These are phyloP conservation scores for Salix udensis DNA, from an alignment of 345 rosid species.

Conservation along the genomic window DNA sequence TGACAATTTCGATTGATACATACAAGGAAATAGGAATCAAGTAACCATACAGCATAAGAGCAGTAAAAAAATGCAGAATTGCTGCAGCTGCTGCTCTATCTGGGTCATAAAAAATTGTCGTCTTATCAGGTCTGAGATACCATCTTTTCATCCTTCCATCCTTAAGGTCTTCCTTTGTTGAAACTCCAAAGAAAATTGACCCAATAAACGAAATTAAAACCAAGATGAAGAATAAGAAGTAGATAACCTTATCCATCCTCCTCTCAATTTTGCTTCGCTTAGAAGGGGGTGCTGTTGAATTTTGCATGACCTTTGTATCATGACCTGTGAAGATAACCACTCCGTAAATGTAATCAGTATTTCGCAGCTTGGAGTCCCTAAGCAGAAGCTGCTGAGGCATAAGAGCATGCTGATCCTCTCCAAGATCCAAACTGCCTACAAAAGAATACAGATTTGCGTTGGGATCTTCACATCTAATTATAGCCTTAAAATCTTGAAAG, in stretches of 20 bases:
- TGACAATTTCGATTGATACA: constrained; percentile 88
- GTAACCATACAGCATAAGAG: constrained; percentile 81
- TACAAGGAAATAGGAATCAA: constrained; percentile 92
- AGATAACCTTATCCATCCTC: constrained; percentile 74
- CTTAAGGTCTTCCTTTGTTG: constrained; percentile 56
- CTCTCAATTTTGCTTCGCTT: constrained; percentile 90
- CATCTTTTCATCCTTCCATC: constrained; percentile 80
- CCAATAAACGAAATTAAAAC: constrained; percentile 66
- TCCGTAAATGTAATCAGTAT: constrained; percentile 80
- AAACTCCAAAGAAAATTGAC: constrained; percentile 68
- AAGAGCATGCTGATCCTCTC: constrained; percentile 63
- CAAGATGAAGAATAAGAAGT: constrained; percentile 57
- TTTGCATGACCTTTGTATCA: constrained; percentile 91
- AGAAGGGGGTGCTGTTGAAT: constrained; percentile 87
- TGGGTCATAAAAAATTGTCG: constrained; percentile 66
- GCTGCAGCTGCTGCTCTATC: constrained; percentile 61
- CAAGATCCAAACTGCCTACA: constrained; percentile 66
- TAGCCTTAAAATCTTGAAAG: constrained; percentile 59
- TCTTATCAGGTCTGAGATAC: constrained; percentile 86
- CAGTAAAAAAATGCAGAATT: constrained; percentile 63
- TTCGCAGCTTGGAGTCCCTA: constrained; percentile 81
- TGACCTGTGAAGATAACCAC: constrained; percentile 83
- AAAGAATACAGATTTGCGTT: constrained; percentile 83
- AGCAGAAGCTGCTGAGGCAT: constrained; percentile 90
- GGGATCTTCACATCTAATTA: constrained; percentile 88